Base-by-base conservation (phyloP, 2,329 filamentous ascomycete genomes). In the Purpureocillium lavendulum region DNA sequence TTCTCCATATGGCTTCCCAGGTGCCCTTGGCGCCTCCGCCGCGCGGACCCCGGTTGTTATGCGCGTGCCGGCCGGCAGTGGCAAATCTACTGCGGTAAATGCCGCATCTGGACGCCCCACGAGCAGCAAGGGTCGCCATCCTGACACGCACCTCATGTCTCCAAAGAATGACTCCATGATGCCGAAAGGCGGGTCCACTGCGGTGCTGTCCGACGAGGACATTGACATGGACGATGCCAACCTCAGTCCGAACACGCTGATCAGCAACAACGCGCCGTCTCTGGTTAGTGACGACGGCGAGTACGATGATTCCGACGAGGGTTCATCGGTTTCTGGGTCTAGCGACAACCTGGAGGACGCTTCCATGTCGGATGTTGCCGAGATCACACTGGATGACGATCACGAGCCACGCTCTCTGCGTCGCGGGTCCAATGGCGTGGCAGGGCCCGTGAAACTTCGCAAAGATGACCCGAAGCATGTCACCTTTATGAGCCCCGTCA, bases 271-370 rank as follows among this genome's bases (percentile, higher is more conserved):
- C 48, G 83, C 84, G 8, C 84, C 84, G 16, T 87, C 82, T 50
- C 70, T 89, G 36, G 83, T 88, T 54, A 87, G 83, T 60, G 84
- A 89, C 59, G 83, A 87, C 54, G 82, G 83, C 50, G 84, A 87
- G 55, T 86, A 84, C 52, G 83, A 84, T 49, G 80, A 82, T 40
- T 85, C 81, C 2, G 78, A 83, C 41, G 77, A 78, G 43, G 73
- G 70, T 34, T 82, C 77, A 4, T 72, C 71, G 4, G 66, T 70
- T 33, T 81, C 77, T 4, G 77, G 77, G 18, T 65, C 66, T 39
- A 75, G 70, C 40, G 74, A 78, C 36, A 68, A 64, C 41, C 57
- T 75, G 30, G 79, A 79, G 18, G 67, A 75, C n/a, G 75, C 76
- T 43, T 70, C 71, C 4, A 67, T 75, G 17, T 74, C 74, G 10